Base-by-base conservation (phyloP, 2,329 filamentous ascomycete genomes). In the Arthrobotrys sinensis region DNA sequence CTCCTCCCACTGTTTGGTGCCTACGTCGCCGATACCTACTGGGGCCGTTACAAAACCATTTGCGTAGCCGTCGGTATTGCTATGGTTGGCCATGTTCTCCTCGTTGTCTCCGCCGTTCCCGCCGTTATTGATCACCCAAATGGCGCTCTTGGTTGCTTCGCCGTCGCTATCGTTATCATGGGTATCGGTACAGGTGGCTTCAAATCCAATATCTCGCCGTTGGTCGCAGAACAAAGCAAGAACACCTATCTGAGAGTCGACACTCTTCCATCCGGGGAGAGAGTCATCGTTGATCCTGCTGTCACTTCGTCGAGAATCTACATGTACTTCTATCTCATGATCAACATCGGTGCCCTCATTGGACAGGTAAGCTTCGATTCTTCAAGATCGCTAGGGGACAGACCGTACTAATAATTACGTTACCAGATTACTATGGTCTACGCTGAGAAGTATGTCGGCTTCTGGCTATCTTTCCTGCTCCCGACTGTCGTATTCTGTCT, bases 151-250 rank as follows among this genome's bases (percentile, higher is more conserved):
- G 90, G 86, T 0, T 90, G 88, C 64, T 91, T 93, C 81, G 83
- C 91, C 1, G 84, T 90, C 34, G 89, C 89, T 24, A 84, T 92
- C 52, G 46, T 81, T 3, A 87, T 93, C 82, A 88, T 93, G 82
- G 91, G 91, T n/a, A 84, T 93, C 34, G 92, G 92, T 50, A 93
- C 91, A 0, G 92, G 92, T 79, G 91, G 92, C 82, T 93, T 94
- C 88, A 95, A 94, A 86, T 89, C 91, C 80, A 94, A 94, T 82
- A 91, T 94, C 50, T 90, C 90, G 0, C 90, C 91, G 0, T 85
- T 93, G 16, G 88, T 93, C 70, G 91, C 91, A 19, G 91, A 93
- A 82, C 91, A 93, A 84, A 91, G 91, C 83, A 86, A 86, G 38
- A 88, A 89, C 72, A 87, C 86, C 3, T 88, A 86, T 77, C 87